Conservation (phyloP, 2,329 filamentous ascomycete genomes). For the Neophaeococcomyces mojaviensis region DNA sequence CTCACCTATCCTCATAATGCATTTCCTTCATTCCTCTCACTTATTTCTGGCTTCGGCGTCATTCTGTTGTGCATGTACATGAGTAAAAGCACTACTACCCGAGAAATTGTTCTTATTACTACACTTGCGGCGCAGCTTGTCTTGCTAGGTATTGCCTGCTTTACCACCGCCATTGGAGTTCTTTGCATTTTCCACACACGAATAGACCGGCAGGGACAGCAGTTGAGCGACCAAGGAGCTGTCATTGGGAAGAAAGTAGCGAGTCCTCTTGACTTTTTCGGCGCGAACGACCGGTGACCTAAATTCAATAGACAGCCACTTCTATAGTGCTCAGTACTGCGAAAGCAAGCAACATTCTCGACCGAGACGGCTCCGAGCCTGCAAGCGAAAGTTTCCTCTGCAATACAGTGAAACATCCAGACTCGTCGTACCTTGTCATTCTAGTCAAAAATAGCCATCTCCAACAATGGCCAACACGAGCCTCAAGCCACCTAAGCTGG, state of each 20-base stretch:
- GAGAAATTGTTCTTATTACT: not conserved
- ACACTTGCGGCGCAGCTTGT: not conserved
- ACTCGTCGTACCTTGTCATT: too few relatives aligned
- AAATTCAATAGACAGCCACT: too few relatives aligned
- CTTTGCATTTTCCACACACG: slow-evolving; percentile 2
- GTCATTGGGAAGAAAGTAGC: not conserved
- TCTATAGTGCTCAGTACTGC: too few relatives aligned
- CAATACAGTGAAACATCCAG: too few relatives aligned
- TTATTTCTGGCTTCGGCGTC: not conserved
- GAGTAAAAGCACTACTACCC: not conserved
- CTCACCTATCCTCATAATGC: not conserved
- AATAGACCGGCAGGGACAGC: not conserved
- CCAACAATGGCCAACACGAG: not conserved
- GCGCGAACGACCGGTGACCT: too few relatives aligned
- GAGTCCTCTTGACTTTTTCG: slow-evolving; percentile 4
- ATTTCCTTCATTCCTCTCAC: not conserved
- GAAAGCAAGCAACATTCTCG: too few relatives aligned
- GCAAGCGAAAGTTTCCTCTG: too few relatives aligned
- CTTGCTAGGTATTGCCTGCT: not conserved
- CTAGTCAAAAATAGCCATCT: not conserved
- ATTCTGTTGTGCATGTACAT: not conserved
- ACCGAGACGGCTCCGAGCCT: too few relatives aligned
- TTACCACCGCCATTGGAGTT: not conserved
- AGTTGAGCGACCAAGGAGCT: not conserved
- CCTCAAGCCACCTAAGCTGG: slow-evolving; percentile 7